These are phyloP conservation scores for Saccharum hybrid DNA, from an alignment of 202 grass and related monocot genomes.

Conservation along the genomic window DNA sequence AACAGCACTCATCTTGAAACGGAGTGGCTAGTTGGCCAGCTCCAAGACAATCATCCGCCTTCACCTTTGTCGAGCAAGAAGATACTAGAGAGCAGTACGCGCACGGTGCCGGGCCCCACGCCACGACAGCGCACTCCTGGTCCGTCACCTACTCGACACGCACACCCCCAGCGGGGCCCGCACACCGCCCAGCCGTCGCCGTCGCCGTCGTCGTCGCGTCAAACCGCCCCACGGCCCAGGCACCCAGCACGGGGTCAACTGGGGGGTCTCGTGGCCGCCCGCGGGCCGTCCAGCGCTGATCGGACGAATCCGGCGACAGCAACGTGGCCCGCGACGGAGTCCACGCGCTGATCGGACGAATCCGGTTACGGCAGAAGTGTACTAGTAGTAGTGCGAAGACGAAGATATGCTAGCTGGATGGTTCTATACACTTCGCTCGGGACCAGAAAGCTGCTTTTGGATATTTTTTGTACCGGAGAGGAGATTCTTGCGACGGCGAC, in stretches of 20 bases:
- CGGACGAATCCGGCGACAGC: not conserved
- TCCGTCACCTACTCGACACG: not conserved
- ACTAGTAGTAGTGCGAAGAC: no score
- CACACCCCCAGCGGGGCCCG: not conserved
- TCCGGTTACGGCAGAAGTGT: no score
- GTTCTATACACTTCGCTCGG: conserved; percentile 48
- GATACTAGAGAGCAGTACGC: not conserved
- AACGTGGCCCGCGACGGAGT: not conserved
- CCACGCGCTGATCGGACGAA: not conserved
- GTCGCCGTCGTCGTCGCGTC: no score
- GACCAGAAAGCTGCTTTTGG: not conserved
- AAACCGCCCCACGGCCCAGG: no score
- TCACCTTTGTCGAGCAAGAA: not conserved
- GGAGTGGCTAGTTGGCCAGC: no score
- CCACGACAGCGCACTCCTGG: not conserved
- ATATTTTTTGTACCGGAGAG: conserved; percentile 22
- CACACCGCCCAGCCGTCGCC: not conserved
- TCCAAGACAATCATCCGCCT: no score
- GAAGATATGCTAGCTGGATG: not conserved
- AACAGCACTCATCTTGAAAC: no score
- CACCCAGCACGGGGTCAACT: no score
- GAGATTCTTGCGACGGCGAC: not conserved
- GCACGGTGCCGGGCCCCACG: not conserved
- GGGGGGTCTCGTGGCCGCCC: no score
- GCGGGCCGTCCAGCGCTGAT: not conserved